Percentiles rank a stretch among this genome's conserved stretches.
Conservation (phyloP, 2,329 filamentous ascomycete genomes). For the Plenodomus biglobosus region DNA sequence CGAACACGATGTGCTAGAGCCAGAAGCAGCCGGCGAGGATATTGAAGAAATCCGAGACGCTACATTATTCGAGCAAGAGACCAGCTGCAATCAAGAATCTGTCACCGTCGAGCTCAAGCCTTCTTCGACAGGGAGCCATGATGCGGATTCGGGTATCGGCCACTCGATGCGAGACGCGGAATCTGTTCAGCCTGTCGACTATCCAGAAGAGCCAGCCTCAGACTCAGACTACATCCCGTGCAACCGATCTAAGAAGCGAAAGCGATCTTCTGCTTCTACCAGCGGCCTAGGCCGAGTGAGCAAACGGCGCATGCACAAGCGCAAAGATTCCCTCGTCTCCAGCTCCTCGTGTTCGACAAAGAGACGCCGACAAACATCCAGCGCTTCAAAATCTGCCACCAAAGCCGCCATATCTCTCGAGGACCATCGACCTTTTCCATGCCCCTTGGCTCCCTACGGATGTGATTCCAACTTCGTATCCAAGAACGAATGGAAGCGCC, state of each 20-base stretch:
- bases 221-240: constrained; percentile 43
- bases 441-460: constrained; percentile 76
- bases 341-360: constrained; percentile 16
- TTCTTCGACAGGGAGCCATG: constrained; percentile 12
- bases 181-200: constrained; percentile 38
- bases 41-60: constrained; percentile 29
- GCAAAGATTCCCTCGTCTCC: constrained; percentile 24
- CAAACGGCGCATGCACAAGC: constrained; percentile 22
- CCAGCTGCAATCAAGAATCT: constrained; percentile 20
- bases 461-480: constrained; percentile 71
- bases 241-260: constrained; percentile 22
- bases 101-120: constrained; percentile 18
- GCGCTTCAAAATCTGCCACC: constrained; percentile 8
- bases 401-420: constrained; percentile 14
- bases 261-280: constrained; percentile 32
- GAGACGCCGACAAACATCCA: constrained; percentile 17
- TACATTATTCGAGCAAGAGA: constrained; percentile 21
- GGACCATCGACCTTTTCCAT: constrained; percentile 63
- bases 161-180: constrained; percentile 39
- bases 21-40: neutral
- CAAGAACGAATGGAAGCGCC: constrained; percentile 97
- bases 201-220: constrained; percentile 32
- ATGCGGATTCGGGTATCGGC: constrained; percentile 32
- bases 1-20: constrained; percentile 29
- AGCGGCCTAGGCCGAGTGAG: constrained; percentile 14